Base-by-base conservation (phyloP, 495 filamentous ascomycete genomes). In the Penicillium robsamsonii region DNA sequence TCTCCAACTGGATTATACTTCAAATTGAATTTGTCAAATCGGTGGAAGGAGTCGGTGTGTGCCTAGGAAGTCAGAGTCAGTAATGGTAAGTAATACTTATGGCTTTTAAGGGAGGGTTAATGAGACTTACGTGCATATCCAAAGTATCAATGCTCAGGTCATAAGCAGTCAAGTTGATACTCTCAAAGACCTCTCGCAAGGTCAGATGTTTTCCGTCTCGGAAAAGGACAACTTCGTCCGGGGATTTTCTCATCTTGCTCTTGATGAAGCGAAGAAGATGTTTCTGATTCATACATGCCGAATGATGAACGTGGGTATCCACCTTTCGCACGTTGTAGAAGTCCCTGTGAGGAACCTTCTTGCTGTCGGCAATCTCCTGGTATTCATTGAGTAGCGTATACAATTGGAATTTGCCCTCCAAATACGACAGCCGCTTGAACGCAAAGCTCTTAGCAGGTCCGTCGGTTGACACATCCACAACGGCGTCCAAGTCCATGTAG, bases 241-340 rank as follows among this genome's bases (percentile, higher is more conserved):
- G 92, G 5, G 79, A 93, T 68, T 95, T 97, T 80, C 96, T 96
- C 89, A 98, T 96, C 73, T 97, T 97, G 76, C 90, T 96, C 72
- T 98, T 98, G 74, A 98, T 98, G 72, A 97, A 98, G 38, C 94
- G 89, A 56, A 98, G 79, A 41, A 98, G 76, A 79, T 98, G 94
- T 67, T 98, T 98, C 75, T 97, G 94, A 70, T 97, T 98, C 94
- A 98, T 98, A 70, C 95, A 97, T 38, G 94, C 95, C 5, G 94
- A 98, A 70, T 98, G 94, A 70, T 98, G 94, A 57, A 98, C 94
- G 79, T 98, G 94, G 13, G 94, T 98, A 71, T 98, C 94, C 22
- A 98, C 95, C 71, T 98, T 98, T 57, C 94, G 82, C 47, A 98
- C 94, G 66, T 98, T 98, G 75, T 98, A 98, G 65, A 98, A 98